Conservation (phyloP, 139 green algal genomes). For the Picocystis salinarum region DNA sequence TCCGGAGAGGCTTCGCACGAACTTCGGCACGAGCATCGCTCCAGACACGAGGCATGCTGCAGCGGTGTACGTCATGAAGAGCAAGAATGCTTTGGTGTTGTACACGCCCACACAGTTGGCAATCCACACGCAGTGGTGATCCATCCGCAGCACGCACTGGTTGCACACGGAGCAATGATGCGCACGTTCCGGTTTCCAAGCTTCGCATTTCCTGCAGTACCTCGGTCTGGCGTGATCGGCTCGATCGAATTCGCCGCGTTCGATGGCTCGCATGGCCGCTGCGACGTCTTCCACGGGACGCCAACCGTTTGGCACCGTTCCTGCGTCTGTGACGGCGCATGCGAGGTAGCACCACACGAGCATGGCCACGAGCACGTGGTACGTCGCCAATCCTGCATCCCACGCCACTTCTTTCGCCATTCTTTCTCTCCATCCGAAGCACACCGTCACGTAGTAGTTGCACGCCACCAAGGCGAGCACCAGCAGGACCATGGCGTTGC, state of each 20-base stretch:
- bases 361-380: slow-evolving; percentile 25
- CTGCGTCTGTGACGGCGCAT: slow-evolving; percentile 53
- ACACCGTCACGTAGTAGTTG: not conserved
- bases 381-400: not conserved
- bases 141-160: slow-evolving; percentile 75
- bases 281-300: slow-evolving; percentile 50
- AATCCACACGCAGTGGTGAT: slow-evolving; percentile 57
- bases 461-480: not conserved
- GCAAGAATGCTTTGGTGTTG: slow-evolving; percentile 93
- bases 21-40: not conserved
- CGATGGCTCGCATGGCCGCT: slow-evolving; percentile 34
- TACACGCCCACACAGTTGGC: slow-evolving; percentile 77
- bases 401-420: not conserved
- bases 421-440: not conserved
- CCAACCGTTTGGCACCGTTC: slow-evolving; percentile 66
- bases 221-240: not conserved
- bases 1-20: not conserved
- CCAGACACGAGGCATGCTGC: slow-evolving; percentile 19
- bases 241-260: not conserved
- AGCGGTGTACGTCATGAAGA: slow-evolving; percentile 65
- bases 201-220: slow-evolving; percentile 7
- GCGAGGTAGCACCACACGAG: slow-evolving; percentile 84
- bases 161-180: slow-evolving; percentile 86
- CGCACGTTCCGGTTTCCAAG: slow-evolving; percentile 1
- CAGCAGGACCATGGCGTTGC: slow-evolving; percentile 3